Evolutionary conservation across 768 basidiomycete species (phyloP).

Genomic region (Leucocoprinus birnbaumii): DNA sequence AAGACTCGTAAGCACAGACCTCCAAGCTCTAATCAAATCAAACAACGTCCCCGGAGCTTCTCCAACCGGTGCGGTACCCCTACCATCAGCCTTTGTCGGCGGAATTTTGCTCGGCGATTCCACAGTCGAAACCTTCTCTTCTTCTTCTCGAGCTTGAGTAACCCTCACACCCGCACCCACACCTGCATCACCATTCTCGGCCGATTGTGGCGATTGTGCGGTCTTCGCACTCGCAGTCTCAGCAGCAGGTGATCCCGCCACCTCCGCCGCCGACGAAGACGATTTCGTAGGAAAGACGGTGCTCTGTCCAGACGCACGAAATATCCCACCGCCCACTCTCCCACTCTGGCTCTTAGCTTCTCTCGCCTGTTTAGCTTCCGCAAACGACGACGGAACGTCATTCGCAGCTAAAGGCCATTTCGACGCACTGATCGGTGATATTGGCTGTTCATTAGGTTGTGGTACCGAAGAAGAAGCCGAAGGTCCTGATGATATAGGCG

Average conservation of each 20-base stretch:
- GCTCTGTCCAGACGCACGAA: slow-evolving; percentile 59
- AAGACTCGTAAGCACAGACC: slow-evolving; percentile 30
- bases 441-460: no score
- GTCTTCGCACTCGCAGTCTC: no score
- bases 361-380: slow-evolving; percentile 56
- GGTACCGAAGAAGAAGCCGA: slow-evolving; percentile 15
- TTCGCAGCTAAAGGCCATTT: background rate
- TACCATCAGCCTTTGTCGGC: background rate
- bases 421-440: background rate
- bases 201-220: no score
- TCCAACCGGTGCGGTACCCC: slow-evolving; percentile 12
- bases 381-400: slow-evolving; percentile 42
- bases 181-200: no score
- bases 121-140: no score
- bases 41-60: slow-evolving; percentile 48
- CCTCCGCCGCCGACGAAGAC: no score
- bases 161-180: no score
- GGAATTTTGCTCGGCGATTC: no score
- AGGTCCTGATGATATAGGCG: slow-evolving; percentile 1
- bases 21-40: slow-evolving; percentile 64
- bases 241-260: no score
- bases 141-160: no score
- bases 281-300: slow-evolving; percentile 46
- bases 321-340: slow-evolving; percentile 73
- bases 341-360: slow-evolving; percentile 44